Evolutionary conservation across 768 basidiomycete species (phyloP).

Genomic region (Lactarius hengduanensis): DNA sequence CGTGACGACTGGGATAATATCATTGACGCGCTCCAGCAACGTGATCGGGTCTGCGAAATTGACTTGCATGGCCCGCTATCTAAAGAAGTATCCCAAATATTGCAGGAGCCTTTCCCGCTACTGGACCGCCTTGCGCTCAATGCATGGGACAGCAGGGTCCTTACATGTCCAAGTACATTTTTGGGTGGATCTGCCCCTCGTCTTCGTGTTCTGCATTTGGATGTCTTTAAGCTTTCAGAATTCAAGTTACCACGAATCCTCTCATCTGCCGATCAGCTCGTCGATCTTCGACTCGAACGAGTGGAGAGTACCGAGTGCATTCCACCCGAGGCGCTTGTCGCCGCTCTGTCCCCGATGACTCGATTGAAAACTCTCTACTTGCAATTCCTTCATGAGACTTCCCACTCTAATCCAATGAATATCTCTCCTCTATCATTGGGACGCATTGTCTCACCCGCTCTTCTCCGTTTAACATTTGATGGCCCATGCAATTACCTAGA

Average conservation of each 20-base stretch:
- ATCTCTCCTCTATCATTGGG: neutral
- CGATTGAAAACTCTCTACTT: neutral
- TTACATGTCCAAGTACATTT: neutral
- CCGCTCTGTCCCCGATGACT: neutral
- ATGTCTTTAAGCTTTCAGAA: neutral
- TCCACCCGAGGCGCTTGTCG: neutral
- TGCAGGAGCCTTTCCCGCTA: neutral
- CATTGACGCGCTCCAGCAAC: neutral
- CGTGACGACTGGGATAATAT: neutral
- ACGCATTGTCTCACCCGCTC: neutral
- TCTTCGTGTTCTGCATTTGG: neutral
- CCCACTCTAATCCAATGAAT: too few relatives aligned
- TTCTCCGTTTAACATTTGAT: neutral
- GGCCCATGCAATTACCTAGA: constrained; percentile 1
- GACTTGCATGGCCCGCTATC: neutral
- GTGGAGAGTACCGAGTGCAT: neutral
- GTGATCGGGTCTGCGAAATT: constrained; percentile 1
- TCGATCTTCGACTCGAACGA: neutral
- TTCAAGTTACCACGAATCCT: neutral
- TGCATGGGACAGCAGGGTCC: too few relatives aligned
- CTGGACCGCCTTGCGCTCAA: neutral
- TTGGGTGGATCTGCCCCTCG: neutral
- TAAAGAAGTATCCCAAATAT: neutral
- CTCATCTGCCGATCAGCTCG: neutral
- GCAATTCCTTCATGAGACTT: neutral